These are phyloP conservation scores for Elaeagnus macrophylla DNA, from an alignment of 306 rosid genomes.

Conservation along the genomic window DNA sequence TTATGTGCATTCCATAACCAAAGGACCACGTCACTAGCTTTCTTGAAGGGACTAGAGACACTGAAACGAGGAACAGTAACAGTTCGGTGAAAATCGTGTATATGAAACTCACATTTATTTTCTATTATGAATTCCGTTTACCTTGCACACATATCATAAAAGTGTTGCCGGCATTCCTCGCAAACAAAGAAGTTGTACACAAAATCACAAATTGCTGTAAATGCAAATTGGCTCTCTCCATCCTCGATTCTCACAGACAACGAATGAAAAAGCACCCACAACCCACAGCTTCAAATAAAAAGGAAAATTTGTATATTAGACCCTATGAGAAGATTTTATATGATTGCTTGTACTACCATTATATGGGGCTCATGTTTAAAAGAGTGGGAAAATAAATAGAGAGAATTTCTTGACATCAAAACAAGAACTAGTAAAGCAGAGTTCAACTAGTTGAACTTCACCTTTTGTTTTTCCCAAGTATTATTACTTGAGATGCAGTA, in stretches of 20 bases:
- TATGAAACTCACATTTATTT: slow-evolving; percentile 9
- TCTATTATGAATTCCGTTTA: slow-evolving; percentile 14
- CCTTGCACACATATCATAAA: slow-evolving; percentile 82
- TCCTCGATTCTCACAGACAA: slow-evolving; percentile 81
- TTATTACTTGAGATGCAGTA: too few relatives aligned
- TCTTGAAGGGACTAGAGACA: slow-evolving; percentile 66
- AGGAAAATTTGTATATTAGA: neutral
- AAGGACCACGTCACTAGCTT: slow-evolving; percentile 60
- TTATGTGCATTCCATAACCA: slow-evolving; percentile 94
- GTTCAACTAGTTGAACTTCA: too few relatives aligned
- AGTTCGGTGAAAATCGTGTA: slow-evolving; percentile 22
- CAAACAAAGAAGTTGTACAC: slow-evolving; percentile 80
- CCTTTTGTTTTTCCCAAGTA: too few relatives aligned
- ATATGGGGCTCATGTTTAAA: neutral
- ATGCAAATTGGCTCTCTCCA: slow-evolving; percentile 80
- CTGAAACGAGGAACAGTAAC: slow-evolving; percentile 28
- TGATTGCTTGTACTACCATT: too few relatives aligned
- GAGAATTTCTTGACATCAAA: neutral
- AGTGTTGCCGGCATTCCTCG: slow-evolving; percentile 95
- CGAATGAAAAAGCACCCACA: slow-evolving; percentile 96
- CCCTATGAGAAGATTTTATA: neutral
- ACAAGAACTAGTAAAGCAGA: too few relatives aligned
- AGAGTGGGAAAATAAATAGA: neutral
- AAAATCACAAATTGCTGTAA: slow-evolving; percentile 69
- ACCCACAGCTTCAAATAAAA: slow-evolving; percentile 66